These are phyloP conservation scores for Sphenostylis stenocarpa DNA, from an alignment of 306 rosid genomes.

Conservation along the genomic window DNA sequence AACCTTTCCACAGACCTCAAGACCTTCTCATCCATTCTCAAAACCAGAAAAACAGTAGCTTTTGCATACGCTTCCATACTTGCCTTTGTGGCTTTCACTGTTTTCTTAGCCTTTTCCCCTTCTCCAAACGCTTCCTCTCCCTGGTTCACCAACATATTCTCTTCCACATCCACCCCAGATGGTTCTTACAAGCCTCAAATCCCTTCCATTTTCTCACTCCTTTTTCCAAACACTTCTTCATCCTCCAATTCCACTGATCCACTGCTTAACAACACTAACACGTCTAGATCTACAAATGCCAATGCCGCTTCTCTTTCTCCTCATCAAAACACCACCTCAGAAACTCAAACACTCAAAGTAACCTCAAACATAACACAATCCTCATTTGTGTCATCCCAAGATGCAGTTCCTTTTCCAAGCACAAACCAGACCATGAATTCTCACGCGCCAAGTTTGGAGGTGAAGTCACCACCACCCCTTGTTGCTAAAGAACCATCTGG, in stretches of 20 bases:
- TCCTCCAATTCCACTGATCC: constrained; percentile 6
- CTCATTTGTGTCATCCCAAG: constrained; percentile 4
- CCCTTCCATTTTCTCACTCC: constrained; percentile 44
- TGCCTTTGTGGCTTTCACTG: constrained; percentile 66
- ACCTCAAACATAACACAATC: constrained; percentile 36
- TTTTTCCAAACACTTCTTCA: constrained; percentile 55
- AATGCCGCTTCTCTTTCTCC: constrained; percentile 42
- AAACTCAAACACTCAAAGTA: constrained; percentile 12
- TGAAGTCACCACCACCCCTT: constrained; percentile 21
- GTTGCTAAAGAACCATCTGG: constrained; percentile 24
- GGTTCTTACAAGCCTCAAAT: constrained; percentile 48
- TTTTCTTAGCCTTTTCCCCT: constrained; percentile 69
- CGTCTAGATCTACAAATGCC: constrained; percentile 57
- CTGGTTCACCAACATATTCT: constrained; percentile 60
- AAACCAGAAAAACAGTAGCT: constrained; percentile 58
- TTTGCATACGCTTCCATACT: constrained; percentile 67
- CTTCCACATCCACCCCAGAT: constrained; percentile 13
- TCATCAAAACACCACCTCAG: neutral
- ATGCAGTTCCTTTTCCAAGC: constrained; percentile 1
- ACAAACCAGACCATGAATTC: constrained; percentile 26
- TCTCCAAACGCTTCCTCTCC: constrained; percentile 62
- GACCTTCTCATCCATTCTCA: constrained; percentile 58
- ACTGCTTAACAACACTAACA: neutral
- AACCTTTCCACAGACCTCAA: constrained; percentile 55
- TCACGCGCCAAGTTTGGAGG: constrained; percentile 3